Conservation (phyloP, 1,139 yeast species). For the Pichia norvegensis region DNA sequence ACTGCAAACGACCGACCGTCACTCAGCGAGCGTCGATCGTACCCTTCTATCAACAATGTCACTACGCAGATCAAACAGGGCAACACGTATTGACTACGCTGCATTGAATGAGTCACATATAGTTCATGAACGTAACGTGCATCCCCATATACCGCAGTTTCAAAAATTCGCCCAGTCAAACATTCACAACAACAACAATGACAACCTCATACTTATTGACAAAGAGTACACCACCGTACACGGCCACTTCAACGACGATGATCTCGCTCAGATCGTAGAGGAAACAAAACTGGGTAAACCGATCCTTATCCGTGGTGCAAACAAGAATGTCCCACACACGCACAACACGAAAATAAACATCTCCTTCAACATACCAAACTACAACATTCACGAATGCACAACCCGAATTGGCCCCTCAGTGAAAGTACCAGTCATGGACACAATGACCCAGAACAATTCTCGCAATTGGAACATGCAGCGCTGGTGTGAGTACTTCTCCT, state of each 20-base stretch:
- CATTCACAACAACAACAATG: not conserved
- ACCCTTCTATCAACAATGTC: not conserved
- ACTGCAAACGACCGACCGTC: too few species aligned
- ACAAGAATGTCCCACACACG: constrained; percentile 11
- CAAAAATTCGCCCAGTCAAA: constrained; percentile 19
- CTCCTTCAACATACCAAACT: constrained; percentile 36
- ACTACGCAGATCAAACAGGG: constrained; percentile 9
- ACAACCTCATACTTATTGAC: constrained; percentile 13
- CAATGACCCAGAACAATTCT: constrained; percentile 63
- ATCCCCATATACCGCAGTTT: constrained; percentile 51
- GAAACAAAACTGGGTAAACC: constrained; percentile 33
- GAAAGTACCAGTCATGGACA: constrained; percentile 83
- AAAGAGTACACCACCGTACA: constrained; percentile 6
- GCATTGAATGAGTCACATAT: constrained; percentile 73
- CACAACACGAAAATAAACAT: constrained; percentile 33
- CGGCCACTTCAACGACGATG: constrained; percentile 28
- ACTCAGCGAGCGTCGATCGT: not conserved
- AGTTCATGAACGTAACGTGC: constrained; percentile 49
- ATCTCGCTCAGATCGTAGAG: constrained; percentile 32
- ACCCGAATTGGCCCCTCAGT: constrained; percentile 55
- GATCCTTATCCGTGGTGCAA: constrained; percentile 28
- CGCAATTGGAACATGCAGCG: constrained; percentile 63
- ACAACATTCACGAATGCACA: constrained; percentile 52
- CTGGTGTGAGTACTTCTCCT: constrained; percentile 70
- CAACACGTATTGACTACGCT: constrained; percentile 53